Base-by-base conservation (phyloP, 768 basidiomycete genomes). In the Boletus reticulatus region DNA sequence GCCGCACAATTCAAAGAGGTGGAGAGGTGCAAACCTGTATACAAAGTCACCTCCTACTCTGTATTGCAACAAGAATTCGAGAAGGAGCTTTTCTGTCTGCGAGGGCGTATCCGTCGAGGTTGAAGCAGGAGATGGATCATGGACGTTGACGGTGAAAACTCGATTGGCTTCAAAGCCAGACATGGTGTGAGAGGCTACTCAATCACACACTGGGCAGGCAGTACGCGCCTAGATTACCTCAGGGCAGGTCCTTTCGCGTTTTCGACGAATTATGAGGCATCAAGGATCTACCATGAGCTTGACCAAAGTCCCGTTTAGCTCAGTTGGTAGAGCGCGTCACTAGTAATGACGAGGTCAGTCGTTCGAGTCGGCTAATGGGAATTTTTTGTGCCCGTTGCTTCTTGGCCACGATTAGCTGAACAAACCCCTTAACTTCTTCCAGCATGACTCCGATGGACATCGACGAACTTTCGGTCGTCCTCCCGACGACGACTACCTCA, bases 11-110 rank as follows among this genome's bases (percentile, higher is more conserved):
- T 24, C 24, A 50, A 47, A 19, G 39, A 24, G n/a, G 5, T 16
- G 19, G 39, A 42, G 9, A 39, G 14, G 17, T 46, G 64, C 81
- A 55, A 53, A 88, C 94, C 95, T 82, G 73, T 98, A 98, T 50
- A 92, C 84, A 76, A 94, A 98, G 65, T 92, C 89, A 59, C 89
- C 89, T 12, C 90, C 92, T 45, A 95, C 83, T 58, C 95, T 84
- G 74, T 91, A 98, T 50, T 87, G 84, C 51, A 92, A 79, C 43
- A 98, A 78, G 73, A 98, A 98, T 34, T 97, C 90, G 49, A 87
- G 80, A 22, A 96, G 78, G 27, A 87, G 76, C 66, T 84, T 86
- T 67, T 94, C 92, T 0, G 84, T 84, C 66, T 92, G 88, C 4
- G 93, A 87, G 6, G 89, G 88, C 0, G 84, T 80, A 19, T 94